phyloP scores from a whole-genome alignment of 192 early-diverging fungal genomes.

The Coemansia sp. region DNA sequence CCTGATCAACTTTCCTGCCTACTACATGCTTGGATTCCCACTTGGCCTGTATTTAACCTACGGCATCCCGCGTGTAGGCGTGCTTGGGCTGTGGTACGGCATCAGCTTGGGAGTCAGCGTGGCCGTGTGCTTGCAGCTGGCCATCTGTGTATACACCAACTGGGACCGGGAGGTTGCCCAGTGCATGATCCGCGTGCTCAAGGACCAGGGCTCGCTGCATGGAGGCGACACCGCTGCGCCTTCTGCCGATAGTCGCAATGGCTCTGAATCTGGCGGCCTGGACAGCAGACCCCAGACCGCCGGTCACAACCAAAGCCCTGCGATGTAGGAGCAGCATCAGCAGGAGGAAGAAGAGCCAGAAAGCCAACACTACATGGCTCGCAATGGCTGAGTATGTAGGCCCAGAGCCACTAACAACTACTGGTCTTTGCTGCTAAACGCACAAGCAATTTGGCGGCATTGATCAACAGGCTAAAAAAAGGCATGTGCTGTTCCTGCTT shows the following conservation, averaged over 20 bases:
- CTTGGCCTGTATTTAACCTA: conserved; percentile 59
- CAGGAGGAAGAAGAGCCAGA: no score
- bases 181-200: conserved; percentile 40
- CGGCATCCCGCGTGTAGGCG: conserved; percentile 36
- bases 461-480: no score
- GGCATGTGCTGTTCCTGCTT: no score
- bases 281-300: not conserved
- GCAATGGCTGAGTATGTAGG: no score
- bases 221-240: not conserved
- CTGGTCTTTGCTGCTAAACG: no score
- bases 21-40: conserved; percentile 61
- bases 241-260: not conserved
- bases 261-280: not conserved
- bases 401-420: no score
- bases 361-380: no score
- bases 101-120: conserved; percentile 37
- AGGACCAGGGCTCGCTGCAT: conserved; percentile 23
- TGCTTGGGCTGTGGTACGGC: conserved; percentile 54
- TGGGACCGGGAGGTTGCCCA: conserved; percentile 38
- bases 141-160: conserved; percentile 26
- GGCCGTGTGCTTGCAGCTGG: conserved; percentile 41
- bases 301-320: not conserved
- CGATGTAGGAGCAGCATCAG: no score
- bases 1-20: conserved; percentile 55
- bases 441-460: no score